phyloP scores from a whole-genome alignment of 306 rosid genomes.

The Mimosa bimucronata region DNA sequence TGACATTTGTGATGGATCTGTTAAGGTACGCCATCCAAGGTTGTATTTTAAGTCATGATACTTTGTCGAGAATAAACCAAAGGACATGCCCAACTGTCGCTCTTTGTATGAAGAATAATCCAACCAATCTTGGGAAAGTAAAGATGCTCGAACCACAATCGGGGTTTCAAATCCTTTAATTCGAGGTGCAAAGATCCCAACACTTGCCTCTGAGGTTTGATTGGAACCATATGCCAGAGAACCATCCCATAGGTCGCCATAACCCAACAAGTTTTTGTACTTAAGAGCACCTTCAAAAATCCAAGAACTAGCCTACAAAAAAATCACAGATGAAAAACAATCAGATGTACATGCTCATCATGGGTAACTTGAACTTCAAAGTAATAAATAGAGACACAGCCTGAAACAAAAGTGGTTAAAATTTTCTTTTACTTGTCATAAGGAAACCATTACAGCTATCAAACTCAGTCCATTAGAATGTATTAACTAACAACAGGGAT shows the following conservation, averaged over 20 bases:
- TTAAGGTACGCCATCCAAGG: constrained; percentile 92
- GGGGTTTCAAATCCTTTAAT: constrained; percentile 68
- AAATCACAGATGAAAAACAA: constrained; percentile 36
- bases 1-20: constrained; percentile 90
- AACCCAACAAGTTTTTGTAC: constrained; percentile 84
- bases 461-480: not conserved
- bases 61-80: constrained; percentile 74
- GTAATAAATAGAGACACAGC: constrained; percentile 8
- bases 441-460: constrained; percentile 28
- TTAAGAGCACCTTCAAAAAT: constrained; percentile 79
- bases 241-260: constrained; percentile 96
- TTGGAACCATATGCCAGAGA: constrained; percentile 86
- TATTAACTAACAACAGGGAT: not conserved
- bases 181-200: constrained; percentile 80
- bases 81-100: constrained; percentile 76
- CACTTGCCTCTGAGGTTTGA: constrained; percentile 85
- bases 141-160: constrained; percentile 62
- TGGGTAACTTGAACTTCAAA: not conserved
- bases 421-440: not conserved
- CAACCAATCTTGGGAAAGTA: constrained; percentile 95
- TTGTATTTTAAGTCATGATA: constrained; percentile 82
- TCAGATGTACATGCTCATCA: constrained; percentile 13
- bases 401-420: constrained; percentile 28
- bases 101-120: constrained; percentile 93
- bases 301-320: constrained; percentile 87